Evolutionary conservation across 352 stramenopile genomes (phyloP), one percentile per base, ranked within the genome.

Genomic region (Pythium coloratum): DNA sequence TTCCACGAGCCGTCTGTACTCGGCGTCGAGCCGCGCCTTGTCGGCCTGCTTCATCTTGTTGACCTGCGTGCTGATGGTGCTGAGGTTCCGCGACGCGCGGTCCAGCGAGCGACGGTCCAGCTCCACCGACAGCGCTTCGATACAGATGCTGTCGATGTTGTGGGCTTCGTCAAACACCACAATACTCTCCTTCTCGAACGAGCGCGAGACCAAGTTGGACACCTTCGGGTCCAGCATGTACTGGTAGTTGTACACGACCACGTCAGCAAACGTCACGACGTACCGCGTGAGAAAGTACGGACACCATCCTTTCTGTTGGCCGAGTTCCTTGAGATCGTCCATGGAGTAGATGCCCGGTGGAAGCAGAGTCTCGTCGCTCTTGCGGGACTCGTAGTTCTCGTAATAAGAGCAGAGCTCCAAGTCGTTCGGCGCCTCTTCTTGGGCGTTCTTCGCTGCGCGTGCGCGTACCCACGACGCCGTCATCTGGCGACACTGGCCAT

Each of bases 171-270:
- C 97, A 77, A 99, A 99, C 2, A 99, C 96, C 20, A 97, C 77
- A 59, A 97, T 96, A 66, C 85, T 92, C 60, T 95, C 88, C 60
- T 90, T 93, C 72, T 99, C 96, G 51, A 99, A 90, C 70, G 98
- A 89, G 30, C 95, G 75, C n/a, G 91, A 97, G 18, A 98, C 90
- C 70, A 95, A 75, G 33, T 83, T 77, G 50, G 86, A 90, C 7
- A 98, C 92, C 75, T 99, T 99, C 28, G 97, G 97, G 84, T 99
- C 97, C 28, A 99, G 87, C 96, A 99, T 99, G 81, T 99, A 99
- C 84, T 99, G 97, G 84, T 99, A 99, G 73, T 99, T 99, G 83
- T 98, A 99, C 47, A 99, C 96, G 2, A 99, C 73, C 46, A 99
- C 92, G 62, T 99, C 98, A 1, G 97, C 97, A 66, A 99, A 97